phyloP scores from a whole-genome alignment of 2,329 filamentous ascomycete species.

The Penicillium psychrosexuale region DNA sequence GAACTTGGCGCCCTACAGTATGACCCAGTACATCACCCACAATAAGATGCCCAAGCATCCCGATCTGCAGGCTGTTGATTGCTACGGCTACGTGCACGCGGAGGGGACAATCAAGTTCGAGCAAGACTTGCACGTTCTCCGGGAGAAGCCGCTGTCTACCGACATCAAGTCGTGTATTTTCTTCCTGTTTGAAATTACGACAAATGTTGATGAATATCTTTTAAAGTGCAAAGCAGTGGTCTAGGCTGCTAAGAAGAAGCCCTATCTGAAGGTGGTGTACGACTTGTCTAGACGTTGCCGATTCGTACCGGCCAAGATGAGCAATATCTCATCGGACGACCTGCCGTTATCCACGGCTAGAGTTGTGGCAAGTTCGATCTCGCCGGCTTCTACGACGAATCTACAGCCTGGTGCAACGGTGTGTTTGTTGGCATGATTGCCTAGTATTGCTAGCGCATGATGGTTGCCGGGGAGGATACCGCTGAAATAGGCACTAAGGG shows the following conservation, averaged over 20 bases:
- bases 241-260: constrained; percentile 52
- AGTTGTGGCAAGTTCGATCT: constrained; percentile 65
- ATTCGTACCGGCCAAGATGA: constrained; percentile 59
- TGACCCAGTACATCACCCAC: constrained; percentile 51
- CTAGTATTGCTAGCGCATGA: constrained; percentile 62
- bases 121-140: constrained; percentile 53
- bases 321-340: constrained; percentile 56
- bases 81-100: constrained; percentile 54
- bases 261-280: constrained; percentile 62
- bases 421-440: constrained; percentile 68
- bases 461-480: constrained; percentile 63
- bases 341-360: constrained; percentile 60
- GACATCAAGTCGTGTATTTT: constrained; percentile 51
- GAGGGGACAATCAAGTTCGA: constrained; percentile 55
- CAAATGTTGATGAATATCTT: neutral
- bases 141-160: constrained; percentile 54
- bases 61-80: constrained; percentile 54
- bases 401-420: constrained; percentile 61
- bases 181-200: neutral
- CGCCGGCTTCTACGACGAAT: constrained; percentile 63
- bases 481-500: constrained; percentile 66
- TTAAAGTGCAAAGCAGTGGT: constrained; percentile 57
- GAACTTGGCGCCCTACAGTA: constrained; percentile 50
- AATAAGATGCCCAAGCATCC: constrained; percentile 55
- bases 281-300: constrained; percentile 66